Percentiles rank a stretch among this genome's conserved stretches.
Conservation (phyloP, 495 filamentous ascomycete species). For the Aspergillus cristatus region DNA sequence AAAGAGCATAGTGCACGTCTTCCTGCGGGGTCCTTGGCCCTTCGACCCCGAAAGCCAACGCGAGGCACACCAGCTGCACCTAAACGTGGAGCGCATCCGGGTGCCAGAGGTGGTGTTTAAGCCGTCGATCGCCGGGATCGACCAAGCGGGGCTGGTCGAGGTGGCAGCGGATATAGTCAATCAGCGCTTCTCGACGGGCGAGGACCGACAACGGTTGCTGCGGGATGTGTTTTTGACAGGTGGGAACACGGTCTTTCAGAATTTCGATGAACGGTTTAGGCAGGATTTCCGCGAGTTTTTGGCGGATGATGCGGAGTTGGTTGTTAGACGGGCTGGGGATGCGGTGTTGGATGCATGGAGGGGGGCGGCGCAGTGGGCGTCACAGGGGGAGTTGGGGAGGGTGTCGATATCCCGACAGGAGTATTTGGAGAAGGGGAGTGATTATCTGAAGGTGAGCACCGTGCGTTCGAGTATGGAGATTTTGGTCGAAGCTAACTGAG, state of each 20-base stretch:
- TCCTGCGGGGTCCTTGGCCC: constrained; percentile 75
- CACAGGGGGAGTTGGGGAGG: constrained; percentile 22
- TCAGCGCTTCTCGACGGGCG: constrained; percentile 55
- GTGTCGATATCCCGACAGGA: constrained; percentile 58
- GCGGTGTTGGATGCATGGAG: constrained; percentile 82
- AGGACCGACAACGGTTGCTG: constrained; percentile 54
- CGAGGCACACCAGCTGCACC: constrained; percentile 79
- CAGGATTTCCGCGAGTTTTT: constrained; percentile 63
- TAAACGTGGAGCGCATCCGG: constrained; percentile 94
- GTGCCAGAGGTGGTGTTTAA: constrained; percentile 95
- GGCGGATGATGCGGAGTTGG: constrained; percentile 55
- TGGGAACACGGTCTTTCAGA: constrained; percentile 78
- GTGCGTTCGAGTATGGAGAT: no score
- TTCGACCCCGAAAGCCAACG: constrained; percentile 72
- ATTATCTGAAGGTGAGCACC: constrained; percentile 79
- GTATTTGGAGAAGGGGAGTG: constrained; percentile 74
- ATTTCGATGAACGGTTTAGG: constrained; percentile 75
- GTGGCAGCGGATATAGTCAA: constrained; percentile 78
- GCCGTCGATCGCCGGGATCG: constrained; percentile 86
- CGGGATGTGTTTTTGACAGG: constrained; percentile 90
- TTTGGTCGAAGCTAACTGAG: no score
- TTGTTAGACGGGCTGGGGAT: constrained; percentile 60
- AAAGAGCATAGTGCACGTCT: constrained; percentile 79
- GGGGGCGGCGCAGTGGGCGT: constrained; percentile 76
- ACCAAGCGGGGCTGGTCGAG: constrained; percentile 89